phyloP scores from a whole-genome alignment of 2,329 filamentous ascomycete genomes.

The Alternaria atra region DNA sequence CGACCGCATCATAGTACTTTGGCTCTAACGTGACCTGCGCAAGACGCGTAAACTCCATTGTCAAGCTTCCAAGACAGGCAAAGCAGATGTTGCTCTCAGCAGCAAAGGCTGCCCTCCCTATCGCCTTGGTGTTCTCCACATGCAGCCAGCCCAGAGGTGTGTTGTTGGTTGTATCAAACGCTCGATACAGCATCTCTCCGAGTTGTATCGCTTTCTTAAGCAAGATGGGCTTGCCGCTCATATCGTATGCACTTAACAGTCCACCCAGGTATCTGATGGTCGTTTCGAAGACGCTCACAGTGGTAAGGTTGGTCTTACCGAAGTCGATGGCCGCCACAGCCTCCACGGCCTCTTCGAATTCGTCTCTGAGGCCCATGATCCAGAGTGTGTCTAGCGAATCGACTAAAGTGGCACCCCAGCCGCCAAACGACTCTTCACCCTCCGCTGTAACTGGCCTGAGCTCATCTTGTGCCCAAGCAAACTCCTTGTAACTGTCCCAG shows the following conservation, averaged over 20 bases:
- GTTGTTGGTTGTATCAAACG: constrained; percentile 57
- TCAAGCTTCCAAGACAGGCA: constrained; percentile 58
- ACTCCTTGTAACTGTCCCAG: constrained; percentile 56
- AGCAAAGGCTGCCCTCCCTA: constrained; percentile 36
- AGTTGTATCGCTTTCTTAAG: constrained; percentile 51
- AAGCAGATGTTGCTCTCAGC: constrained; percentile 55
- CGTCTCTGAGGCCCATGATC: constrained; percentile 59
- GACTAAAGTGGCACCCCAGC: constrained; percentile 59
- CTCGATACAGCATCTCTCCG: constrained; percentile 56
- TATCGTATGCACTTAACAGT: constrained; percentile 49
- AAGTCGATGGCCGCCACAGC: constrained; percentile 58
- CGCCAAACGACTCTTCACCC: constrained; percentile 55
- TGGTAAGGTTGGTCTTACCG: constrained; percentile 48
- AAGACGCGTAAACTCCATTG: constrained; percentile 52
- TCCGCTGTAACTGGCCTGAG: constrained; percentile 53
- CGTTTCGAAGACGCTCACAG: constrained; percentile 62
- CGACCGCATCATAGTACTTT: constrained; percentile 51
- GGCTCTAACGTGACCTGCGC: constrained; percentile 47
- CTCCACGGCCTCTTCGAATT: constrained; percentile 58
- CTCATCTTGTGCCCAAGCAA: constrained; percentile 60
- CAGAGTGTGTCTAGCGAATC: constrained; percentile 58
- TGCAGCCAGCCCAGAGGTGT: constrained; percentile 57
- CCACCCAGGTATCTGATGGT: constrained; percentile 56
- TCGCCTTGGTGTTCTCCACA: constrained; percentile 46
- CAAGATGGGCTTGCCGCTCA: constrained; percentile 46